Evolutionary conservation across 148 eudicot species (phyloP).

Genomic region (Rhododendron mucronatum): DNA sequence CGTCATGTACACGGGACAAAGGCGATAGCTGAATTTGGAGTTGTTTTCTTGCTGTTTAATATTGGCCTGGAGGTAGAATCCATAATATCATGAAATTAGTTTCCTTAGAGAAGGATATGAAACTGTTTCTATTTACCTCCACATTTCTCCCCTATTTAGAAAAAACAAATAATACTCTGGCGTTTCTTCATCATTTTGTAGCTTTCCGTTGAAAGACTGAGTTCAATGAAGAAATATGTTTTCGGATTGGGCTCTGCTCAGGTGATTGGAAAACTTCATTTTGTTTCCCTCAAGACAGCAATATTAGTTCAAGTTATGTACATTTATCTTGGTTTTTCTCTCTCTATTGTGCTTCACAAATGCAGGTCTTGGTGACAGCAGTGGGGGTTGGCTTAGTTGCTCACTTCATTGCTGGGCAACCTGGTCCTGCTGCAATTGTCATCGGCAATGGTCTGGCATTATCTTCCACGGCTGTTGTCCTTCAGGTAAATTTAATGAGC

Average conservation of each 20-base stretch:
- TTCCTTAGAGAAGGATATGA: neutral
- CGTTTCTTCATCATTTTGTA: constrained; percentile 31
- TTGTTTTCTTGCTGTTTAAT: constrained; percentile 93
- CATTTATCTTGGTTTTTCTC: neutral
- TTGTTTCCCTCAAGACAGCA: neutral
- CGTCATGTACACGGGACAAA: constrained; percentile 95
- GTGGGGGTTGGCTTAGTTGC: constrained; percentile 73
- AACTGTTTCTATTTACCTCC: neutral
- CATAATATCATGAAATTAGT: constrained; percentile 13
- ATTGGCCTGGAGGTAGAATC: constrained; percentile 91
- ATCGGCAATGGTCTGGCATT: constrained; percentile 98
- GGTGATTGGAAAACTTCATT: constrained; percentile 37
- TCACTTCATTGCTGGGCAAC: constrained; percentile 61
- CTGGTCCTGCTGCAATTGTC: constrained; percentile 95
- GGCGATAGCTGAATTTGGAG: constrained; percentile 99
- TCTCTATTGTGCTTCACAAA: neutral
- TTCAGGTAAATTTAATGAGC: constrained; percentile 56
- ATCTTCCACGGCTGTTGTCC: constrained; percentile 98
- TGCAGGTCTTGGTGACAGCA: constrained; percentile 86
- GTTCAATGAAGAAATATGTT: constrained; percentile 99
- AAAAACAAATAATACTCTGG: constrained; percentile 1
- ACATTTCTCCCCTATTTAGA: neutral
- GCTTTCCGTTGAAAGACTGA: constrained; percentile 98
- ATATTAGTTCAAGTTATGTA: constrained; percentile 3
- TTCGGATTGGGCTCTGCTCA: constrained; percentile 98